phyloP scores from a whole-genome alignment of 257 asterid species.

The Solanum bukasovii region DNA sequence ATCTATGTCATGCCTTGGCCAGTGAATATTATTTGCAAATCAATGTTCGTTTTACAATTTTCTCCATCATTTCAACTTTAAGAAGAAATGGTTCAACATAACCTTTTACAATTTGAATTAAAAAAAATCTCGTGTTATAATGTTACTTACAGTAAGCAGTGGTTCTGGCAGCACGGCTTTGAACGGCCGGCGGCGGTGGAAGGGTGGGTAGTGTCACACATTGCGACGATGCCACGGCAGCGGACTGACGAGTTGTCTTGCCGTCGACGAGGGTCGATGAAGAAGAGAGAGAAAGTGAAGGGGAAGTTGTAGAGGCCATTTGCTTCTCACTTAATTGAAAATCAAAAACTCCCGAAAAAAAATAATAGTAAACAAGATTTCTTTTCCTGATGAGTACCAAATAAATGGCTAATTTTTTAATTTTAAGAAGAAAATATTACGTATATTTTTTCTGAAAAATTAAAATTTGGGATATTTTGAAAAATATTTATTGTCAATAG shows the following conservation, averaged over 20 bases:
- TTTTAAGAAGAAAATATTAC: not conserved
- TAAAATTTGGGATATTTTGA: not conserved
- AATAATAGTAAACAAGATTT: not conserved
- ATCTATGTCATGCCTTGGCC: not conserved
- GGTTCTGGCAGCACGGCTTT: constrained; percentile 31
- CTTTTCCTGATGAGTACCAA: not conserved
- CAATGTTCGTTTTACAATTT: not conserved
- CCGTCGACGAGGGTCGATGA: constrained; percentile 32
- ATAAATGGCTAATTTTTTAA: not conserved
- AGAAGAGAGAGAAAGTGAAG: constrained; percentile 48
- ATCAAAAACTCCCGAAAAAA: not conserved
- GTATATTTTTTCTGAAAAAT: not conserved
- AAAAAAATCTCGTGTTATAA: not conserved
- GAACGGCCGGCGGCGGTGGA: constrained; percentile 21
- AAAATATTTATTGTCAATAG: not conserved
- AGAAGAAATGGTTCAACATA: not conserved
- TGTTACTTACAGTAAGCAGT: constrained; percentile 35
- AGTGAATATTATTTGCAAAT: not conserved
- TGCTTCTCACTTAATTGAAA: not conserved
- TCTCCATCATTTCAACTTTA: not conserved
- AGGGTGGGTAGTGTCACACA: constrained; percentile 26
- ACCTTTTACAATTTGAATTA: not conserved
- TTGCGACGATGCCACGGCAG: constrained; percentile 25
- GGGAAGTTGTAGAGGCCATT: constrained; percentile 49
- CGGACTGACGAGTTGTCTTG: constrained; percentile 30